Evolutionary conservation across 2,329 filamentous ascomycete genomes (phyloP).

Genomic region (Dactylellina cionopaga): DNA sequence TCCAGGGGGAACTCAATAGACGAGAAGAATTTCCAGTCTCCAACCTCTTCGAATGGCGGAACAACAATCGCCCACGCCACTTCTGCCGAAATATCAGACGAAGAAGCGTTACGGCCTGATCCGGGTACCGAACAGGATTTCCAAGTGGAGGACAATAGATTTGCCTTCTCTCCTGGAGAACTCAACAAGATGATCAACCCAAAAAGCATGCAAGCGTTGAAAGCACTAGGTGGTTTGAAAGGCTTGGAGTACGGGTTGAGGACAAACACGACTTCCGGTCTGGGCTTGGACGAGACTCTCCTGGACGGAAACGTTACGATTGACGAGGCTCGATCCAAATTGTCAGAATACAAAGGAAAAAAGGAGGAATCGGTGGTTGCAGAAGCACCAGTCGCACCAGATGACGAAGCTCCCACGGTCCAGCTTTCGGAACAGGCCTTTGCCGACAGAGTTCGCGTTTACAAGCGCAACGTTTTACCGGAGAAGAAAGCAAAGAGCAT

Average conservation of each 20-base stretch:
- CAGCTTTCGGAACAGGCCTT: constrained; percentile 62
- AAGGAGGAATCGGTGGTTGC: constrained; percentile 31
- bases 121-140: constrained; percentile 67
- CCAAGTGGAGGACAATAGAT: constrained; percentile 68
- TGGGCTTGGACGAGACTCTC: constrained; percentile 78
- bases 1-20: constrained; percentile 50
- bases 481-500: constrained; percentile 79
- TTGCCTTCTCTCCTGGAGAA: constrained; percentile 84
- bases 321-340: constrained; percentile 68
- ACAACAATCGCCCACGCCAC: constrained; percentile 50
- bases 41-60: constrained; percentile 48
- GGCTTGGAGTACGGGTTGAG: constrained; percentile 83
- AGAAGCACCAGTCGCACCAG: constrained; percentile 29
- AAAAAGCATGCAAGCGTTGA: constrained; percentile 84
- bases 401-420: constrained; percentile 29
- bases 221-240: constrained; percentile 77
- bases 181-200: constrained; percentile 89
- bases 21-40: constrained; percentile 49
- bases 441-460: constrained; percentile 75
- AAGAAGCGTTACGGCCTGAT: constrained; percentile 66
- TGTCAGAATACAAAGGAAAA: constrained; percentile 36
- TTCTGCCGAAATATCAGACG: constrained; percentile 58
- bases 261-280: constrained; percentile 75
- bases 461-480: constrained; percentile 76
- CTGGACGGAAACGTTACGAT: constrained; percentile 76